phyloP scores from a whole-genome alignment of 2,329 filamentous ascomycete genomes.

The Amauroascus verrucosus region DNA sequence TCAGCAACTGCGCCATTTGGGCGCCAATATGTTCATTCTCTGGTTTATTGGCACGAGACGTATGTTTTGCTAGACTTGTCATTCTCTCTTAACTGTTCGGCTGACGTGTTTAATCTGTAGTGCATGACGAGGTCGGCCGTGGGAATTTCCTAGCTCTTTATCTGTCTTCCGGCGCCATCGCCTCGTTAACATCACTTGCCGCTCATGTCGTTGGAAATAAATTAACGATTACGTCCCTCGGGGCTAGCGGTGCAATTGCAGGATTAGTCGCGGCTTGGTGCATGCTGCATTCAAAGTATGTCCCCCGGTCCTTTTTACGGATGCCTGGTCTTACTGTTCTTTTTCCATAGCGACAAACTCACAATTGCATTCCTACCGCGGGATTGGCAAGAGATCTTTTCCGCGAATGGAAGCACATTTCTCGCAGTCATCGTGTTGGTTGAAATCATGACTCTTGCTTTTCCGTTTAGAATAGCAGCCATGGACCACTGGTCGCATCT shows the following conservation, averaged over 20 bases:
- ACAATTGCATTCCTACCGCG: conserved; percentile 34
- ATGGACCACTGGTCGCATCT: conserved; percentile 37
- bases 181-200: conserved; percentile 39
- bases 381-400: conserved; percentile 32
- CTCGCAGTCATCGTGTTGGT: conserved; percentile 29
- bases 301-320: neutral
- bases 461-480: conserved; percentile 24
- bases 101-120: conserved; percentile 18
- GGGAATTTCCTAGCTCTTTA: conserved; percentile 47
- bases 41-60: conserved; percentile 45
- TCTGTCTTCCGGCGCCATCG: conserved; percentile 39
- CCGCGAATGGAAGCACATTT: conserved; percentile 33
- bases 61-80: conserved; percentile 21
- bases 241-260: conserved; percentile 42
- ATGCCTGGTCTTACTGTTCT: neutral
- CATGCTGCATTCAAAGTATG: conserved; percentile 38
- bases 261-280: conserved; percentile 44
- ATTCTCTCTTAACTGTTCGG: neutral
- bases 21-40: conserved; percentile 45
- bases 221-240: conserved; percentile 40
- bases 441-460: conserved; percentile 28
- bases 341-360: conserved; percentile 29
- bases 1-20: conserved; percentile 43
- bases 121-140: conserved; percentile 48
- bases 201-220: conserved; percentile 36